Conservation (phyloP, 164 flowering plant species). For the Magnolia officinalis region DNA sequence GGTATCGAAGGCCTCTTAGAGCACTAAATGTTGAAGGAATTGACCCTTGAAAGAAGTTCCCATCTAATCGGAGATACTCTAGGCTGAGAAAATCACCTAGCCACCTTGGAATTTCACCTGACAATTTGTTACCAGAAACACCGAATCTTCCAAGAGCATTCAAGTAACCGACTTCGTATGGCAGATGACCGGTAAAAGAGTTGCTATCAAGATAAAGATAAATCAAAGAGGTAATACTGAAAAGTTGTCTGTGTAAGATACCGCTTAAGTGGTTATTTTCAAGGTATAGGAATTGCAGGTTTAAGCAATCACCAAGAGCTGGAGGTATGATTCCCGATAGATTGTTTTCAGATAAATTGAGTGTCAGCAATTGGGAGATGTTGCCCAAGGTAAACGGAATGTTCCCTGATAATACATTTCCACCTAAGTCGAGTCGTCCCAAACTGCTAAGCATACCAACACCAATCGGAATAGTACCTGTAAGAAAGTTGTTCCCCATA, state of each 20-base stretch:
- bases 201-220: neutral
- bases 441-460: neutral
- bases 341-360: neutral
- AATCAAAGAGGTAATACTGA: neutral
- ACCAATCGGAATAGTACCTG: neutral
- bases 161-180: neutral
- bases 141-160: neutral
- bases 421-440: neutral
- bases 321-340: slow-evolving; percentile 1
- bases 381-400: neutral
- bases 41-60: neutral
- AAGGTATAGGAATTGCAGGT: neutral
- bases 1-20: neutral
- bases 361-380: neutral
- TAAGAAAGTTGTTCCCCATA: neutral
- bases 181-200: neutral
- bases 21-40: neutral
- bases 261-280: neutral
- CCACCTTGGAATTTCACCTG: neutral
- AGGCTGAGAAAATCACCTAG: neutral
- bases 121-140: neutral
- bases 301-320: neutral
- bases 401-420: neutral
- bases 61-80: neutral
- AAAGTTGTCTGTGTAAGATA: neutral